These are phyloP conservation scores for Sparassis latifolia DNA, from an alignment of 1,284 basidiomycete genomes.

Conservation along the genomic window DNA sequence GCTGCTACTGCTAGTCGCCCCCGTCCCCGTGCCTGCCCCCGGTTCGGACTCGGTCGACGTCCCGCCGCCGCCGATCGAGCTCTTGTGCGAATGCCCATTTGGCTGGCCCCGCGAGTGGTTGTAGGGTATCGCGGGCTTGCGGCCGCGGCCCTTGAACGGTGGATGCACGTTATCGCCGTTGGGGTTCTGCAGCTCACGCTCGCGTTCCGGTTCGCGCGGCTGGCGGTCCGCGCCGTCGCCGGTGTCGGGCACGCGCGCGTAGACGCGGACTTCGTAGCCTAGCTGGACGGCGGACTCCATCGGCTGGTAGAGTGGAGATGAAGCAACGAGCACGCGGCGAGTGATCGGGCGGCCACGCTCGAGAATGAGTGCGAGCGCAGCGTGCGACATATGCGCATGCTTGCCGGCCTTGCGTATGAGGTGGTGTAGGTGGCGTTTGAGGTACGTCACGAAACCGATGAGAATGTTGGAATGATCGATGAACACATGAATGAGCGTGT, in stretches of 20 bases:
- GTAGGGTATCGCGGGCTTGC: conserved; percentile 2
- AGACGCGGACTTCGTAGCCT: conserved; percentile 76
- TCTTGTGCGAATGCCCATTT: conserved; percentile 17
- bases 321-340: conserved; percentile 71
- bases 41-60: conserved; percentile 22
- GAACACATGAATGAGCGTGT: conserved; percentile 74
- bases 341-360: conserved; percentile 67
- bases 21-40: conserved; percentile 12
- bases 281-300: conserved; percentile 69
- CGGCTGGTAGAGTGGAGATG: conserved; percentile 77
- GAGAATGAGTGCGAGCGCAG: conserved; percentile 62
- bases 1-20: conserved; percentile 21
- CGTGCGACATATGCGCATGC: conserved; percentile 49
- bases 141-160: conserved; percentile 5
- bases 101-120: conserved; percentile 2
- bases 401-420: conserved; percentile 31
- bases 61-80: conserved; percentile 14
- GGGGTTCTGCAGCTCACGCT: conserved; percentile 12
- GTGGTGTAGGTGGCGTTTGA: conserved; percentile 45
- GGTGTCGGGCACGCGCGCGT: conserved; percentile 71
- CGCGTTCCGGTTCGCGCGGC: conserved; percentile 9
- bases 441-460: conserved; percentile 64
- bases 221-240: conserved; percentile 52
- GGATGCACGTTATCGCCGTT: conserved; percentile 15
- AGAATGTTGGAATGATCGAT: conserved; percentile 90